These are phyloP conservation scores for Trichoderma atrobrunneum DNA, from an alignment of 2,329 filamentous ascomycete species.

Conservation along the genomic window DNA sequence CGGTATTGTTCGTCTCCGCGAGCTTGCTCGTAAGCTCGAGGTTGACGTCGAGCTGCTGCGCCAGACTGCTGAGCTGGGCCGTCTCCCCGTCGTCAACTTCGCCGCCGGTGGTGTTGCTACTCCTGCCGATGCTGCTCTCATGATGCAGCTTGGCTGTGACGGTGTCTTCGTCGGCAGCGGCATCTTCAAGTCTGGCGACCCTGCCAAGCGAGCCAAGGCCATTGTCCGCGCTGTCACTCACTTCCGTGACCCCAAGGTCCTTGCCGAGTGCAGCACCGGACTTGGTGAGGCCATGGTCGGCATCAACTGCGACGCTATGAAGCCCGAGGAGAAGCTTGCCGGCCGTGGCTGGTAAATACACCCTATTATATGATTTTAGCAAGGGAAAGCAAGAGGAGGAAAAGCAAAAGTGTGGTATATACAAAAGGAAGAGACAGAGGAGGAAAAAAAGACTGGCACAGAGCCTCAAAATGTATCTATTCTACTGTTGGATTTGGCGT, in stretches of 20 bases:
- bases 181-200: constrained; percentile 96
- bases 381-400: not conserved
- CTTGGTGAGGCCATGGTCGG: constrained; percentile 98
- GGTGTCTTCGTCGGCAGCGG: constrained; percentile 96
- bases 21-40: constrained; percentile 77
- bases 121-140: constrained; percentile 86
- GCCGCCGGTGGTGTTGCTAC: constrained; percentile 99
- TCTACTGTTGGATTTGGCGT: constrained; percentile 9
- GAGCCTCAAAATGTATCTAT: constrained; percentile 3
- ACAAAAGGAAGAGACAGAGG: not conserved
- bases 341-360: constrained; percentile 72
- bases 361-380: not conserved
- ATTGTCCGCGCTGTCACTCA: constrained; percentile 95
- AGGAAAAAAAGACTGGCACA: not conserved
- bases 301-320: constrained; percentile 79
- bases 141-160: constrained; percentile 99
- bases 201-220: constrained; percentile 83
- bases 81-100: constrained; percentile 95
- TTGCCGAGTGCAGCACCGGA: constrained; percentile 83
- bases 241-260: constrained; percentile 77
- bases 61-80: constrained; percentile 81
- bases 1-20: constrained; percentile 56
- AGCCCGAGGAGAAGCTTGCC: constrained; percentile 76
- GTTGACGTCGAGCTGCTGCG: constrained; percentile 75
- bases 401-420: not conserved